A percentile compares a stretch with the other conserved stretches of the same genome.
Evolutionary conservation across 352 stramenopile species (phyloP).

Genomic region (Globisporangium viniferum): DNA sequence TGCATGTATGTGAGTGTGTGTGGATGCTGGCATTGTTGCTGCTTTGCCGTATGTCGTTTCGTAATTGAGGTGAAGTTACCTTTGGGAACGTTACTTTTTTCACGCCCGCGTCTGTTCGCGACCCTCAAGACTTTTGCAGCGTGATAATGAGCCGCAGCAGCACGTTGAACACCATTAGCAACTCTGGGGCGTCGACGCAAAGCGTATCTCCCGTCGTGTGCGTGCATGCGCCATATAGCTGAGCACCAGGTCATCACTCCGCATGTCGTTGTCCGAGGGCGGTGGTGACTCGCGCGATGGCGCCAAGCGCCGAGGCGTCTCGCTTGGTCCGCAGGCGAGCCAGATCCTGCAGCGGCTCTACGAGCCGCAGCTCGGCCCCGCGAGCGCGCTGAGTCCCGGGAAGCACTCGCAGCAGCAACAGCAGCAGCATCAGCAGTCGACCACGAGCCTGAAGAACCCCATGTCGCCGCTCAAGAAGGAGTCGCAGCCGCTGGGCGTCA

Average conservation of each 20-base stretch:
- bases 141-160: not conserved
- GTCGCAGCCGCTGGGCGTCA: not conserved
- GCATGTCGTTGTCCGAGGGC: constrained; percentile 9
- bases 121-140: not conserved
- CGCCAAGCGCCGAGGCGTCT: constrained; percentile 45
- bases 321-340: constrained; percentile 48
- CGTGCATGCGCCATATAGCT: not conserved
- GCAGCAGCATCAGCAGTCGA: not conserved
- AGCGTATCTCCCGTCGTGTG: not conserved
- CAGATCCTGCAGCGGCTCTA: constrained; percentile 71
- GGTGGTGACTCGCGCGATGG: constrained; percentile 33
- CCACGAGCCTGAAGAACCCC: not conserved
- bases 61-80: not conserved
- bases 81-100: constrained; percentile 3
- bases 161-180: too few species aligned
- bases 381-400: not conserved
- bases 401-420: constrained; percentile 3
- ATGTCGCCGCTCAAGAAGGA: constrained; percentile 22
- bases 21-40: not conserved
- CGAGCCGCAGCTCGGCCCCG: constrained; percentile 52
- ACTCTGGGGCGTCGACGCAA: too few species aligned
- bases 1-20: not conserved
- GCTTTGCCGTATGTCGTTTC: not conserved
- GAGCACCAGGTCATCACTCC: not conserved
- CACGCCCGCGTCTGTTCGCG: not conserved